These are phyloP conservation scores for Ustilago xerochloae DNA, from an alignment of 1,284 basidiomycete species.

Conservation along the genomic window DNA sequence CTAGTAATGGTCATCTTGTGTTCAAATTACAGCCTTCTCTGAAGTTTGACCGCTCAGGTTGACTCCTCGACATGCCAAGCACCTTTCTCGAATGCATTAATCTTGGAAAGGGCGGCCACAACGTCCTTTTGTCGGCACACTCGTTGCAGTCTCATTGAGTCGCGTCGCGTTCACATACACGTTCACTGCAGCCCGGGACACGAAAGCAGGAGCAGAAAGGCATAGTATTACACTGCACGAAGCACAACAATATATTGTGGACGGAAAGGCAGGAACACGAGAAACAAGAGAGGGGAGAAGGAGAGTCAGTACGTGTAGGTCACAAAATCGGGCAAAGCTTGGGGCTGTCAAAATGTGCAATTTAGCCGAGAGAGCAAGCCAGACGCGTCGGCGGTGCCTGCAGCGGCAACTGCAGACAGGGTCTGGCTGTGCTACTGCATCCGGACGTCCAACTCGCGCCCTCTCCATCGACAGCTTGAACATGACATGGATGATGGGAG, in stretches of 20 bases:
- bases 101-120: too few species aligned
- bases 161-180: too few species aligned
- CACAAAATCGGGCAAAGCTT: background rate
- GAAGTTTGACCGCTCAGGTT: too few species aligned
- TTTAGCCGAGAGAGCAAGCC: conserved; percentile 30
- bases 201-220: background rate
- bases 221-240: background rate
- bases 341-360: conserved; percentile 31
- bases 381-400: conserved; percentile 18
- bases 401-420: background rate
- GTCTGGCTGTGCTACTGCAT: background rate
- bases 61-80: too few species aligned
- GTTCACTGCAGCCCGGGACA: background rate
- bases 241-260: background rate
- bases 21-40: too few species aligned
- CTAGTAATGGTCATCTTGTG: background rate
- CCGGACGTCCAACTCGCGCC: background rate
- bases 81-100: too few species aligned
- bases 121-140: too few species aligned
- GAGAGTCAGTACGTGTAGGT: background rate
- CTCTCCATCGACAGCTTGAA: background rate
- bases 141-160: too few species aligned
- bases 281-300: background rate
- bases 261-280: background rate
- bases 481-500: too few species aligned